Evolutionary conservation across 192 early-diverging fungal species (phyloP), one percentile per base, ranked within the genome.

Genomic region (Backusella mclennaniae): DNA sequence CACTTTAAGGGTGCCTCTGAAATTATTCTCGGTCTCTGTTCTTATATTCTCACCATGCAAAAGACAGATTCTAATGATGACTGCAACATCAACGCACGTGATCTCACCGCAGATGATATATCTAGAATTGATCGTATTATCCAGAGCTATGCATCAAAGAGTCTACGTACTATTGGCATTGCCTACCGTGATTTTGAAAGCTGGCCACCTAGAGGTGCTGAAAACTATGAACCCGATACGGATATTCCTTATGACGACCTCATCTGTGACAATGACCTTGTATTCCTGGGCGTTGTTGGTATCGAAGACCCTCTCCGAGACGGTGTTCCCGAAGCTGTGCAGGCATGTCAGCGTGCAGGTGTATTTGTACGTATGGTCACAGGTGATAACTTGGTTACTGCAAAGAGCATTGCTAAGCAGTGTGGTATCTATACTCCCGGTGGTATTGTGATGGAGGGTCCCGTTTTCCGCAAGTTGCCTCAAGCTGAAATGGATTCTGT

Each of bases 291-390:
- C 26, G 87, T 99, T 23, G 93, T 99, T 73, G 98, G 96, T 76
- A 99, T 99, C 73, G 90, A 96, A 69, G 98, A 99, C 79, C 97
- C 98, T 42, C 85, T 99, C 23, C 93, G 98, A 70, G 91, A 93
- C 5, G 98, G 96, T 66, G 98, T 99, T 11, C 90, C 93, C 6
- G 94, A 92, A 77, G 96, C 96, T 35, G 97, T 99, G 38, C 79
- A 87, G 26, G 79, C 85, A 23, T 98, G 96, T 78, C 91, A 92
- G 80, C 87, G 89, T 36, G 98, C 98, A 31, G 96, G 98, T 53
- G 93, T 99, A 33, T 88, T 92, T 84, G 96, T 99, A 41, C 92
- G 97, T 17, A 99, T 99, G 98, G 96, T 99, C 35, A 99, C 98
- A 3, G 98, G 98, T 67, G 98, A 99, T 85, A 97, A 97, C 79